A percentile compares a stretch with the other conserved stretches of the same genome.
Evolutionary conservation across 2,329 filamentous ascomycete genomes (phyloP).

Genomic region (Cordyceps javanica): DNA sequence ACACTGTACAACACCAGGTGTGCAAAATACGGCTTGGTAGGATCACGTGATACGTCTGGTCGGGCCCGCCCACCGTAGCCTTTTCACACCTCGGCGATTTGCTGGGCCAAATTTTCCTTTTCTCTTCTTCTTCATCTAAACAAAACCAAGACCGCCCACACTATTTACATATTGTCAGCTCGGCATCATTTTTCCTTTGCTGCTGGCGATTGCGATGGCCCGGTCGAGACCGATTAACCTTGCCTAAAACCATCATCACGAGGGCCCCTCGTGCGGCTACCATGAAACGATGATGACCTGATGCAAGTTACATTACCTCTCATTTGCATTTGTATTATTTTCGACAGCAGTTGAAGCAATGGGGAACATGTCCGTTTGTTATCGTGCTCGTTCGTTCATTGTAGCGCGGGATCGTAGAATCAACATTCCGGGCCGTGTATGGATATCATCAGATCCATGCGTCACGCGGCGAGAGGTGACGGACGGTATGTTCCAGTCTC

Average conservation of each 20-base stretch:
- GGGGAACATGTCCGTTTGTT: too few relatives aligned
- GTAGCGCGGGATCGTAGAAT: not conserved
- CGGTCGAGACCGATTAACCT: slow-evolving; percentile 55
- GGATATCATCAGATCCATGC: not conserved
- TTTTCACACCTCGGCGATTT: slow-evolving; percentile 18
- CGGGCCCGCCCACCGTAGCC: not conserved
- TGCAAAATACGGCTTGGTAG: not conserved
- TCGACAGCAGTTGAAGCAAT: not conserved
- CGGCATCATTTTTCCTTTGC: slow-evolving; percentile 25
- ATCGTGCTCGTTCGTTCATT: not conserved
- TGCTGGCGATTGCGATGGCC: slow-evolving; percentile 45
- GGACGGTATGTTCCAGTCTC: slow-evolving; percentile 9
- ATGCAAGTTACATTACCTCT: slow-evolving; percentile 52
- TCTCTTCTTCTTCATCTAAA: slow-evolving; percentile 23
- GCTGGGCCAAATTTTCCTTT: slow-evolving; percentile 18
- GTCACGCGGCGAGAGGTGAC: not conserved
- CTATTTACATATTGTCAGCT: slow-evolving; percentile 35
- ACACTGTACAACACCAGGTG: not conserved
- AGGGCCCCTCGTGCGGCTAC: slow-evolving; percentile 58
- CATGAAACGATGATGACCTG: slow-evolving; percentile 65
- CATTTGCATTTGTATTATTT: not conserved
- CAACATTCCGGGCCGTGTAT: not conserved
- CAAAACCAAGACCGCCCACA: slow-evolving; percentile 36
- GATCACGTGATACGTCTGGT: slow-evolving; percentile 3
- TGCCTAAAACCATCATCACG: slow-evolving; percentile 65